phyloP scores from a whole-genome alignment of 176 grass and related monocot genomes.

The Oryza nivara region DNA sequence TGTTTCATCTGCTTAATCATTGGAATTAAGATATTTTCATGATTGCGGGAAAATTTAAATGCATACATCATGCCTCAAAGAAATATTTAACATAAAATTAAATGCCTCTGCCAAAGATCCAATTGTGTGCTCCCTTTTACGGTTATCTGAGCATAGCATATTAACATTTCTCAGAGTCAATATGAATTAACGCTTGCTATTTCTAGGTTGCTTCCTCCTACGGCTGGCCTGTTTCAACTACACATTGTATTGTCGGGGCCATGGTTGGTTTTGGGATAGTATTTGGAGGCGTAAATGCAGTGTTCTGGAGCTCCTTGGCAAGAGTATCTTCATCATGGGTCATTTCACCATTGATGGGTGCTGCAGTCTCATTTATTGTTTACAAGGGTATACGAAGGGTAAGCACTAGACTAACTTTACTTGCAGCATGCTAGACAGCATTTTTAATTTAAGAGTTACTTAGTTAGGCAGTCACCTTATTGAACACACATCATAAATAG shows the following conservation, averaged over 20 bases:
- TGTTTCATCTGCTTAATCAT: conserved; percentile 24
- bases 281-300: conserved; percentile 78
- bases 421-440: conserved; percentile 29
- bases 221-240: conserved; percentile 97
- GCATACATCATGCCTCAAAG: conserved; percentile 5
- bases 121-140: not conserved
- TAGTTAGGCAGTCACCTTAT: conserved; percentile 14
- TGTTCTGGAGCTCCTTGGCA: conserved; percentile 94
- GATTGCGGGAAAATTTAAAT: conserved; percentile 23
- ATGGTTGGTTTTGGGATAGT: conserved; percentile 97
- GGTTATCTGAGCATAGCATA: conserved; percentile 21
- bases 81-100: conserved; percentile 13
- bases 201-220: conserved; percentile 95
- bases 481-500: conserved; percentile 21
- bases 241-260: conserved; percentile 97
- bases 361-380: conserved; percentile 86
- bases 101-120: not conserved
- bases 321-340: conserved; percentile 95
- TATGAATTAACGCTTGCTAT: conserved; percentile 17
- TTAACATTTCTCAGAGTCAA: not conserved
- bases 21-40: conserved; percentile 3
- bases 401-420: conserved; percentile 36
- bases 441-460: conserved; percentile 11
- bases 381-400: conserved; percentile 98
- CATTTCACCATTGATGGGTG: conserved; percentile 93